Evolutionary conservation across 2,329 filamentous ascomycete genomes (phyloP).

Genomic region (Botrytis sinoallii): DNA sequence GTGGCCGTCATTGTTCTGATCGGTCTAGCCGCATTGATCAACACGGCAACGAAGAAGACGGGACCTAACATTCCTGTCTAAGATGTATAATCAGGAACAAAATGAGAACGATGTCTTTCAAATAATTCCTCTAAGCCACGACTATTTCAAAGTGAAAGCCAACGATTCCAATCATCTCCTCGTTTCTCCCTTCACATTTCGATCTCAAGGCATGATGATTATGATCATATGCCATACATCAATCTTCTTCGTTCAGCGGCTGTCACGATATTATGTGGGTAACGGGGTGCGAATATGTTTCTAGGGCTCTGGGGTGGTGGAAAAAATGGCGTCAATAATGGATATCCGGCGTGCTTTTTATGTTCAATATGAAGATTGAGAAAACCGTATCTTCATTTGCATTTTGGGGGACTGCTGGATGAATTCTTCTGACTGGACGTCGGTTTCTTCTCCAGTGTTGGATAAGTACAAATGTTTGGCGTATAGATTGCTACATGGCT

Average conservation of each 20-base stretch:
- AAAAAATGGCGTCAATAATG: constrained; percentile 2
- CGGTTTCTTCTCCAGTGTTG: background rate
- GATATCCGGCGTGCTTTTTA: background rate
- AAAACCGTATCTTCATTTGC: background rate
- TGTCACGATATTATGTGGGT: background rate
- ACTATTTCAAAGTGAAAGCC: background rate
- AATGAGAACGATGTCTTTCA: background rate
- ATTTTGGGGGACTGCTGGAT: background rate
- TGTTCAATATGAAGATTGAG: background rate
- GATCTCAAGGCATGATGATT: background rate
- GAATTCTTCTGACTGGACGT: background rate
- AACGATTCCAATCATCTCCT: background rate
- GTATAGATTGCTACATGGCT: background rate
- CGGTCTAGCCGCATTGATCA: constrained; percentile 13
- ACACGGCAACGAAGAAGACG: background rate
- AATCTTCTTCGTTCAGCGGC: background rate
- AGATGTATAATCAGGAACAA: background rate
- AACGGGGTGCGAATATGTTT: background rate
- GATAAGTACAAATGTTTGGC: background rate
- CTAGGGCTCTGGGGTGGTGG: background rate
- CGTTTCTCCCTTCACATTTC: background rate
- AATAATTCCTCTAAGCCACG: background rate
- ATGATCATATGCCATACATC: background rate
- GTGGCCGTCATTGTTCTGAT: background rate
- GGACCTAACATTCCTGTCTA: constrained; percentile 1